Conservation (phyloP, 1,284 basidiomycete genomes). For the Phylloboletellus chloephorus region DNA sequence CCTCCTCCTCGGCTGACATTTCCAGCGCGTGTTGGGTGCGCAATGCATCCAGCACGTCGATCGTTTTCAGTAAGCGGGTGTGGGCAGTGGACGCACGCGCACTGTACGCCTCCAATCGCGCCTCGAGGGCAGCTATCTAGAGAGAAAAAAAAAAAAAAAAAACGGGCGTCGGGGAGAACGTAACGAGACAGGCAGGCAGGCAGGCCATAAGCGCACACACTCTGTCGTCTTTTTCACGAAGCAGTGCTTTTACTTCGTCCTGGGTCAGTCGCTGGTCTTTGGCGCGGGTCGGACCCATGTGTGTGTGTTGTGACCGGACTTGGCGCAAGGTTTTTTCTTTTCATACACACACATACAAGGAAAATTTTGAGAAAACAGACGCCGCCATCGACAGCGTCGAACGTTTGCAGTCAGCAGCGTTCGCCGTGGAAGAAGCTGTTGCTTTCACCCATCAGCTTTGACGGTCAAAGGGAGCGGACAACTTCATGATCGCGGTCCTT, state of each 20-base stretch:
- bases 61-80: slow-evolving; percentile 42
- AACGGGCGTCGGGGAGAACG: not conserved
- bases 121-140: slow-evolving; percentile 37
- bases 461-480: not conserved
- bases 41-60: slow-evolving; percentile 49
- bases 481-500: slow-evolving; percentile 11
- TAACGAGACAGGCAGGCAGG: slow-evolving; percentile 1
- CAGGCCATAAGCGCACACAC: slow-evolving; percentile 20
- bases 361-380: slow-evolving; percentile 8
- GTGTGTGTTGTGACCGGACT: slow-evolving; percentile 5
- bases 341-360: slow-evolving; percentile 16
- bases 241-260: slow-evolving; percentile 15
- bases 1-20: slow-evolving; percentile 34
- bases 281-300: slow-evolving; percentile 26
- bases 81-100: slow-evolving; percentile 45
- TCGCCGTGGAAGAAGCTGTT: too few species aligned
- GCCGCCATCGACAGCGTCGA: not conserved
- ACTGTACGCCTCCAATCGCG: slow-evolving; percentile 37
- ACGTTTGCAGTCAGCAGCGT: too few species aligned
- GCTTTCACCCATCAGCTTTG: too few species aligned
- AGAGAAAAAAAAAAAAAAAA: not conserved
- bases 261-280: slow-evolving; percentile 17
- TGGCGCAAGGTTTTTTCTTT: too few species aligned
- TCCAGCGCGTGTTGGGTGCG: slow-evolving; percentile 39
- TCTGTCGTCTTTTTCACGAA: slow-evolving; percentile 30